Percentiles rank a stretch among this genome's conserved stretches.
phyloP scores from a whole-genome alignment of 257 asterid species.

The Solanum commersonii region DNA sequence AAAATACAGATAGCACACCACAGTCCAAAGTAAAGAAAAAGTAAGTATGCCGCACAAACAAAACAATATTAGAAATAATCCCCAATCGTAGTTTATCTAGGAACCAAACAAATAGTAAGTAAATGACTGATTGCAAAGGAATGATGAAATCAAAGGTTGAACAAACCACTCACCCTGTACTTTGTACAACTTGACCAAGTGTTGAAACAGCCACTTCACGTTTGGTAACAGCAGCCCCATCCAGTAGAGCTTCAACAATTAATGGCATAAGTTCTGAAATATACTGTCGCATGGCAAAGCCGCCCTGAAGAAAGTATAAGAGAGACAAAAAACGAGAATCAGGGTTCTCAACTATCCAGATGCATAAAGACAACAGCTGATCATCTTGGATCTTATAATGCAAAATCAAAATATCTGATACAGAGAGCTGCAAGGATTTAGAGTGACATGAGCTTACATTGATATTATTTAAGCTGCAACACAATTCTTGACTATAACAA shows the following conservation, averaged over 20 bases:
- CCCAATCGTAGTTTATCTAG: neutral
- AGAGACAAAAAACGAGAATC: conserved; percentile 1
- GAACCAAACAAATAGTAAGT: neutral
- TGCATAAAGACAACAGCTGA: neutral
- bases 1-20: neutral
- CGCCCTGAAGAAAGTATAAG: conserved; percentile 54
- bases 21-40: neutral
- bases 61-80: neutral
- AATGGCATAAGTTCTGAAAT: conserved; percentile 95
- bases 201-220: conserved; percentile 99
- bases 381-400: neutral
- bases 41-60: neutral
- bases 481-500: neutral
- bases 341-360: neutral
- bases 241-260: conserved; percentile 88
- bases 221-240: conserved; percentile 89
- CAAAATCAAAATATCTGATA: neutral
- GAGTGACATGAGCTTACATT: neutral
- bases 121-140: neutral
- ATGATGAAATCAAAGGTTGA: conserved; percentile 1
- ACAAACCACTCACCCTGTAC: conserved; percentile 78
- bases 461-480: neutral
- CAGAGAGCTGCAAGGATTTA: neutral
- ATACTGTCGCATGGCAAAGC: conserved; percentile 95
- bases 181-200: conserved; percentile 98